A percentile compares a stretch with the other conserved stretches of the same genome.
Evolutionary conservation across 371 early-diverging fungal genomes (phyloP).

Genomic region (Racocetra persica): DNA sequence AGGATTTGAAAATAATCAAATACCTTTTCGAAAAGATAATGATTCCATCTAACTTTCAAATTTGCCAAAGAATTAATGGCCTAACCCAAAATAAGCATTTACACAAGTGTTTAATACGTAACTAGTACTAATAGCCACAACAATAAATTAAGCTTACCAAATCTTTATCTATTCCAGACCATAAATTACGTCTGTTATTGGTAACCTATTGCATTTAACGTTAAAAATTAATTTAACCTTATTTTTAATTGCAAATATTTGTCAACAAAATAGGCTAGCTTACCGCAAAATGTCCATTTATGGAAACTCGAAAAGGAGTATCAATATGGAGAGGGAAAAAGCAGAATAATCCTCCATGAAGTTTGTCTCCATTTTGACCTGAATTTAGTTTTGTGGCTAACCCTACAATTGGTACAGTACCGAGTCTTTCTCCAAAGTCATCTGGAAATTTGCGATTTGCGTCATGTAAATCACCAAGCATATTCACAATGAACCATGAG

Average conservation of each 20-base stretch:
- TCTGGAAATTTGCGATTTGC: constrained; percentile 38
- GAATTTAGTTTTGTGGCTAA: constrained; percentile 45
- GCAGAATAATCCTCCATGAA: constrained; percentile 47
- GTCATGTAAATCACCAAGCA: constrained; percentile 44
- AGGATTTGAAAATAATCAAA: neutral
- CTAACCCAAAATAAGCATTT: neutral
- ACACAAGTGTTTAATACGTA: no score
- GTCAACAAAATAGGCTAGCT: neutral
- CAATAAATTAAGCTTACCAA: neutral
- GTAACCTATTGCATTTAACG: neutral
- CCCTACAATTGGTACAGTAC: constrained; percentile 52
- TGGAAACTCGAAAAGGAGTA: constrained; percentile 50
- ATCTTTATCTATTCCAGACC: constrained; percentile 3
- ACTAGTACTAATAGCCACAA: neutral
- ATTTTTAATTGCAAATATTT: neutral
- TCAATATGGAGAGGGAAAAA: constrained; percentile 50
- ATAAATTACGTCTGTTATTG: constrained; percentile 1
- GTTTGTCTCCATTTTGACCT: neutral
- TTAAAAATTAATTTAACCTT: no score
- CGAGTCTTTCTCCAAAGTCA: constrained; percentile 38
- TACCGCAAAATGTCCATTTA: constrained; percentile 53
- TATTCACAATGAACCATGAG: constrained; percentile 46
- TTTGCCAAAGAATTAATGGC: constrained; percentile 33
- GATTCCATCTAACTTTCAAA: constrained; percentile 49
- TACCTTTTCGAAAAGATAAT: constrained; percentile 45